Base-by-base conservation (phyloP, 2,329 filamentous ascomycete species). In the Xylaria sp. region DNA sequence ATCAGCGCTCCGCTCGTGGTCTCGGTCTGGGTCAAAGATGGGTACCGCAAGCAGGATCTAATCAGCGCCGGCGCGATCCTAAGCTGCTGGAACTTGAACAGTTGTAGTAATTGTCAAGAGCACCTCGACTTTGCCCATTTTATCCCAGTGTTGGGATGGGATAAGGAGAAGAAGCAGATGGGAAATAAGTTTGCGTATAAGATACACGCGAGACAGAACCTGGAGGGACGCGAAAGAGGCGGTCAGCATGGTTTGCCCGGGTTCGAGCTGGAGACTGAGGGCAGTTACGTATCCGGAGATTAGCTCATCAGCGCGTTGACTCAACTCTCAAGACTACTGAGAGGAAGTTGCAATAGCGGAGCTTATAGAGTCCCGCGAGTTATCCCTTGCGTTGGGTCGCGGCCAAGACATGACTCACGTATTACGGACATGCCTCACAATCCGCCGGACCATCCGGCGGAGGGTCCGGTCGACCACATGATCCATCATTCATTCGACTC, bases 51-150 rank as follows among this genome's bases (percentile, higher is more conserved):
- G 13, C 28, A 57, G 20, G 58, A 62, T 1, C 52, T 66, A 1
- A 63, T 66, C 23, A 25, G 44, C 34, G 65, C 52, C 18, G 58
- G 62, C 25, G 58, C 65, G 23, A 52, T 66, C 32, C 58, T 66
- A 4, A 66, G 65, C 7, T 52, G 65, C 52, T 66, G 52, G 58
- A 58, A 63, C 15, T 10, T 63, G 34, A 46, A 44, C 41, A 62
- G 44, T 7, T 66, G 65, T 15, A 8, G 18, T 3, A 66, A 63
- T 34, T 66, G 58, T 34, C 65, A 52, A 7, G 65, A 63, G 2
- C 65, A 66, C 37, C 34, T 66, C 1, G 44, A 66, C 32, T 62
- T 66, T 32, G 5, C 56, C 4, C 58, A 63, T 44, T 58, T 51
- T 46, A 58, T 66, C 34, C 52, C 65, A 13, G 41, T 63, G 8